Evolutionary conservation across 208 protist genomes (phyloP).

Genomic region (Lotmaria passim): DNA sequence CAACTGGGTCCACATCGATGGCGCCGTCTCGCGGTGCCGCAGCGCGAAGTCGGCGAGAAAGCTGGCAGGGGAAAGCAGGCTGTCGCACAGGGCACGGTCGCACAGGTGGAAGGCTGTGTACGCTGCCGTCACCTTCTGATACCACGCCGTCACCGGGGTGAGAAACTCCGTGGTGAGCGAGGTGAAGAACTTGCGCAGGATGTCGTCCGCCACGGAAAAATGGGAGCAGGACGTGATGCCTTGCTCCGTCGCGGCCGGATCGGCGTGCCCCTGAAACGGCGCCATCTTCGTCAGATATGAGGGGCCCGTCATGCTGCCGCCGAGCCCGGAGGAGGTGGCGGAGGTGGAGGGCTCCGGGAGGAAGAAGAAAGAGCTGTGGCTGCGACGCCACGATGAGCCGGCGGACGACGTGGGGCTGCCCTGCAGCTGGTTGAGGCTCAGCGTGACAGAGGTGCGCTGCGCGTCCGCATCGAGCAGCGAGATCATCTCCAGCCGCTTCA

Average conservation of each 20-base stretch:
- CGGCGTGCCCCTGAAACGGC: background rate
- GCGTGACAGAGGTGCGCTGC: slow-evolving; percentile 53
- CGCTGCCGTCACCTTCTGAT: slow-evolving; percentile 37
- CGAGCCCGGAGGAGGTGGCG: background rate
- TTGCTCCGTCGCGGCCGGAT: slow-evolving; percentile 15
- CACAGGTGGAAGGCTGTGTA: slow-evolving; percentile 74
- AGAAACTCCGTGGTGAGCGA: slow-evolving; percentile 88
- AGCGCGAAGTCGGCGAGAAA: slow-evolving; percentile 74
- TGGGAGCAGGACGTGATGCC: slow-evolving; percentile 51
- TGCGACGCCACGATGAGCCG: slow-evolving; percentile 8
- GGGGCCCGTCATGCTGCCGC: slow-evolving; percentile 2
- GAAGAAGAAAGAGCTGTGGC: background rate
- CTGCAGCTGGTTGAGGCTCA: slow-evolving; percentile 58
- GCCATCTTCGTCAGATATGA: background rate
- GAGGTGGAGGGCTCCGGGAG: background rate
- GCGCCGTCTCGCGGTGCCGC: slow-evolving; percentile 63
- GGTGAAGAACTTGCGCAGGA: slow-evolving; percentile 85
- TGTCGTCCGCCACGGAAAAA: slow-evolving; percentile 79
- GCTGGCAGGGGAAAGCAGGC: slow-evolving; percentile 46
- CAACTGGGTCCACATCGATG: slow-evolving; percentile 52
- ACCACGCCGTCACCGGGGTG: slow-evolving; percentile 73
- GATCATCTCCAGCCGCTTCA: slow-evolving; percentile 72
- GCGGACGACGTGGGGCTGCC: slow-evolving; percentile 12
- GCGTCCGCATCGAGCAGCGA: slow-evolving; percentile 60
- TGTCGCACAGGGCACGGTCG: slow-evolving; percentile 45